Evolutionary conservation across 495 filamentous ascomycete species (phyloP), one percentile per base, ranked within the genome.

Genomic region (Recurvomyces mirabilis): DNA sequence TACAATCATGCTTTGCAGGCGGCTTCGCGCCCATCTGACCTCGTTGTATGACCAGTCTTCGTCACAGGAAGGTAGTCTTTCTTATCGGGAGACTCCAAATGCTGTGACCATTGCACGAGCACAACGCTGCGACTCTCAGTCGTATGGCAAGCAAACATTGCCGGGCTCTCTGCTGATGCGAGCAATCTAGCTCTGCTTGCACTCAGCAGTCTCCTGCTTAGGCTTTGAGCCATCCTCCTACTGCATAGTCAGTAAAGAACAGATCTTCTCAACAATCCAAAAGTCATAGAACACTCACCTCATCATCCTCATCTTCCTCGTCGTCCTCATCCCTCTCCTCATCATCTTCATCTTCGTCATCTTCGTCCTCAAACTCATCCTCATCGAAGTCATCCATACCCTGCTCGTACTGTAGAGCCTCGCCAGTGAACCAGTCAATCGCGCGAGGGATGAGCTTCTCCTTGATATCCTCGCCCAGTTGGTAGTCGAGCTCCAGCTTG

Each of bases 371-470:
- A 41, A 81, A 82, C 43, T 83, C 84, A 45, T 79, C 85, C 41
- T 84, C 77, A 44, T 93, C 87, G 50, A 82, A 68, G 26, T 93
- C 84, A 46, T 93, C 87, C 41, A 89, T 85, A 4, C 94, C 56
- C 58, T 94, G 89, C 72, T 99, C 93, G 47, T 85, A 99, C 54
- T 93, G 91, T 51, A 96, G 78, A 43, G 93, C 93, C 67, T 99
- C 91, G 30, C 93, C 93, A 32, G 93, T 99, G 67, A 96, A 99
- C 93, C 93, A 99, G 65, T 96, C 93, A 58, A 99, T 89, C 14
- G 93, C 93, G 56, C 87, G 88, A 43, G 93, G 93, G 55, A 99
- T 99, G 46, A 99, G 74, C 68, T 99, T 99, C 74, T 99, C 93
- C 72, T 99, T 99, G 64, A 99, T 95, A 62, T 99, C 93, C 68